Evolutionary conservation across 257 asterid species (phyloP), one percentile per base, ranked within the genome.

Genomic region (Lithospermum erythrorhizon): DNA sequence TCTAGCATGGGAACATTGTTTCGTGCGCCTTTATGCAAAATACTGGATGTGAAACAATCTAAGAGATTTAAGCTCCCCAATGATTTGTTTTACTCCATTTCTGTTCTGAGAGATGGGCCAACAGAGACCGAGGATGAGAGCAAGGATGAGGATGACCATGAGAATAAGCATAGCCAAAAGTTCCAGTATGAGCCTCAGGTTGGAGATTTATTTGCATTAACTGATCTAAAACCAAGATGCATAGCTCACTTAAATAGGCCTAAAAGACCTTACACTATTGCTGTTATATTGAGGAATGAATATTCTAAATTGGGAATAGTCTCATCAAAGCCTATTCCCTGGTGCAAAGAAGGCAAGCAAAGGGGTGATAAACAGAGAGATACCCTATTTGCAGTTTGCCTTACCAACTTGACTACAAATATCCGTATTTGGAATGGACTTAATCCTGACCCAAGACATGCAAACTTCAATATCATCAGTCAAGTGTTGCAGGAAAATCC

Each of bases 121-220:
- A 35, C 7, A 10, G 45, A 35, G 14, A 35, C 1, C 14, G 7
- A 35, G 45, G 45, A 21, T 51, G 5, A 7, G 5, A 57, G 14
- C 11, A 14, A 23, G 55, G 70, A 61, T 17, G 63, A n/a, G 4
- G 68, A 83, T 59, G 64, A 59, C 37, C 5, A 22, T 64, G 66
- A 25, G 48, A 37, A 63, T 67, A 47, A 53, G 58, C 25, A 62
- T 66, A 69, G 0, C n/a, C 69, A n/a, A 66, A 59, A 62, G 29
- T 75, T 37, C 25, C 29, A 25, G 21, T 81, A 80, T 58, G 80
- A 81, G 66, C 95, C 89, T 24, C 75, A 70, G 72, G 5, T 2
- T 24, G 85, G 84, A 16, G 95, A 86, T 62, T 72, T 86, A 27
- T 41, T 86, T 30, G 93, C 84, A 55, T n/a, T 86, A 1, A 76